These are phyloP conservation scores for Colletotrichum simmondsii DNA, from an alignment of 2,329 filamentous ascomycete species.

Conservation along the genomic window DNA sequence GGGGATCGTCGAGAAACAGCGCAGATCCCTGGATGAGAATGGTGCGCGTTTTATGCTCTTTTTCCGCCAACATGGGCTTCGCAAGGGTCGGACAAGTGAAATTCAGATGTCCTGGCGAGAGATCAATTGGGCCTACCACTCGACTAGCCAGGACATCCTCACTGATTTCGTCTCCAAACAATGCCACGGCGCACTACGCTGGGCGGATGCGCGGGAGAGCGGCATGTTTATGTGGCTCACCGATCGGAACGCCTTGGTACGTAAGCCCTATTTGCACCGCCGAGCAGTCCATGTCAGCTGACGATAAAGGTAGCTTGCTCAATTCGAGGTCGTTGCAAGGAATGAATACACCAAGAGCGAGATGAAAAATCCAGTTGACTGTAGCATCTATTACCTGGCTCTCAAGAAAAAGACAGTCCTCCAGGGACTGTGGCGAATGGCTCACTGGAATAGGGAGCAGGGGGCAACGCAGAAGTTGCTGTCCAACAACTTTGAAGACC, in stretches of 20 bases:
- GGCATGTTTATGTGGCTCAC: constrained; percentile 96
- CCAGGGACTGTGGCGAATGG: constrained; percentile 94
- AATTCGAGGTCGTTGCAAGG: constrained; percentile 91
- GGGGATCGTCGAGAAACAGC: constrained; percentile 85
- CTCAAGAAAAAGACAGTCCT: constrained; percentile 91
- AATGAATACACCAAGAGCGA: constrained; percentile 94
- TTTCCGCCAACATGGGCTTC: constrained; percentile 82
- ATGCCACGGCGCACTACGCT: constrained; percentile 82
- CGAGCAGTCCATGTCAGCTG: neutral
- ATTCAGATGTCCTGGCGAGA: constrained; percentile 80
- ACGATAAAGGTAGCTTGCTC: constrained; percentile 63
- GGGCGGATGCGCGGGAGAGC: constrained; percentile 86
- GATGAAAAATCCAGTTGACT: constrained; percentile 89
- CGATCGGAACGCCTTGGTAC: constrained; percentile 79
- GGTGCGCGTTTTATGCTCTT: constrained; percentile 89
- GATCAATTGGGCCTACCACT: constrained; percentile 88
- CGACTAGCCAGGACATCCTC: constrained; percentile 88
- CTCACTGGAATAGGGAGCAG: constrained; percentile 89
- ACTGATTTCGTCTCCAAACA: constrained; percentile 84
- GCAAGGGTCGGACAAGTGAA: constrained; percentile 72
- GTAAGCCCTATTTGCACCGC: constrained; percentile 41
- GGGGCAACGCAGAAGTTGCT: constrained; percentile 81
- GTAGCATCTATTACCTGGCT: constrained; percentile 90
- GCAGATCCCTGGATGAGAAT: constrained; percentile 90
- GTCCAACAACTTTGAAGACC: constrained; percentile 89